Evolutionary conservation across 306 rosid species (phyloP), one percentile per base, ranked within the genome.

Genomic region (Corylus americana): DNA sequence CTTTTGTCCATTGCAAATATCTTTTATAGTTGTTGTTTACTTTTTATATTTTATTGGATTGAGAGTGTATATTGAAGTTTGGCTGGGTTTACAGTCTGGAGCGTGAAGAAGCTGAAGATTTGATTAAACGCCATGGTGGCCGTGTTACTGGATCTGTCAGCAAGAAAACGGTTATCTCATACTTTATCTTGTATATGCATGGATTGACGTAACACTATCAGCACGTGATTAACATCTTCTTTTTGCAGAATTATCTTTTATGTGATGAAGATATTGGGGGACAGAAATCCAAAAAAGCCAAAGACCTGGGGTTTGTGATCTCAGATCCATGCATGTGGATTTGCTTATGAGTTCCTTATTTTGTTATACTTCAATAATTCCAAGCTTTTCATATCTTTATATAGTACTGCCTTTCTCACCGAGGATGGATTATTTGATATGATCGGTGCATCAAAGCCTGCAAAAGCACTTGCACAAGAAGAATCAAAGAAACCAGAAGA

Each of bases 261-360:
- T 93, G 99, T 17, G 98, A 95, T 81, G 99, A 95, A 81, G 99
- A 95, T 85, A 90, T 95, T 77, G 99, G 92, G 79, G 99, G 99
- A 55, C 89, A 91, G 73, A 93, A 95, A 82, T 95, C 98, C 49
- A 78, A 84, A 50, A 93, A 93, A 86, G 99, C 99, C 37, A 92
- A 90, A 86, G 98, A 95, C 84, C 92, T 95, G 73, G 99, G 99
- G 98, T 95, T 79, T 76, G 94, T 78, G 73, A 74, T 79, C 74
- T 78, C 73, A 27, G 55, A 77, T 77, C 50, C 42, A 62, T 82
- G 25, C 73, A 74, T 29, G 79, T 58, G 42, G 22, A 66, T 48
- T 58, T 61, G 53, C 71, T 78, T 77, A 59, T 74, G 50, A 78
- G 51, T 74, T 20, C 55, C 54, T 37, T 51, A 47, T 68, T 75